Conservation (phyloP, 371 early-diverging fungal genomes). For the Sporodiniella umbellata region DNA sequence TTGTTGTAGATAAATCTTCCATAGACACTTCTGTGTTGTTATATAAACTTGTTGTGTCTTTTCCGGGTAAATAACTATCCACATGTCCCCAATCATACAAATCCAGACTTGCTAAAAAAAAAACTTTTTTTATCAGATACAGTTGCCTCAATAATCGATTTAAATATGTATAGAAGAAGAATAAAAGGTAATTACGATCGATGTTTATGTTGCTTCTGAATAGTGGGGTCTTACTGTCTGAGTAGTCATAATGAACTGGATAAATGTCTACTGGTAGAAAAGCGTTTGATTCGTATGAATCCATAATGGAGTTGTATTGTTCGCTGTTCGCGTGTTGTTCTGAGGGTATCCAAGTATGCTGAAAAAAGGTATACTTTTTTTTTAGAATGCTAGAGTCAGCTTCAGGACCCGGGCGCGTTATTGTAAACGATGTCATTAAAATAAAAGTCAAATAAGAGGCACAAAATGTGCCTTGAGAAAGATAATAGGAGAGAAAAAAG, state of each 20-base stretch:
- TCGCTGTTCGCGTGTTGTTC: background rate
- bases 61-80: background rate
- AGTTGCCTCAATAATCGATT: too few species aligned
- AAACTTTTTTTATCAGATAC: too few species aligned
- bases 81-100: background rate
- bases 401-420: slow-evolving; percentile 1
- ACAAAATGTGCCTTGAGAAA: background rate
- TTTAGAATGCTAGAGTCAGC: background rate
- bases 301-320: background rate
- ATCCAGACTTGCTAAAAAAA: too few species aligned
- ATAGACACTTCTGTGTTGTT: too few species aligned
- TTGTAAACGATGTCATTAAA: background rate
- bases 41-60: background rate
- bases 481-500: slow-evolving; percentile 1
- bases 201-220: slow-evolving; percentile 3
- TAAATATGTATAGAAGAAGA: too few species aligned
- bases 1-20: too few species aligned
- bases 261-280: slow-evolving; percentile 10
- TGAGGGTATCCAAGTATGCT: background rate
- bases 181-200: slow-evolving; percentile 3
- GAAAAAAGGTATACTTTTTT: background rate
- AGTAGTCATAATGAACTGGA: slow-evolving; percentile 3
- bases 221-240: background rate
- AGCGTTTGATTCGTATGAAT: background rate
- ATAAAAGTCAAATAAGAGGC: background rate